phyloP scores from a whole-genome alignment of 352 stramenopile genomes.

The Phytophthora cryptogea region DNA sequence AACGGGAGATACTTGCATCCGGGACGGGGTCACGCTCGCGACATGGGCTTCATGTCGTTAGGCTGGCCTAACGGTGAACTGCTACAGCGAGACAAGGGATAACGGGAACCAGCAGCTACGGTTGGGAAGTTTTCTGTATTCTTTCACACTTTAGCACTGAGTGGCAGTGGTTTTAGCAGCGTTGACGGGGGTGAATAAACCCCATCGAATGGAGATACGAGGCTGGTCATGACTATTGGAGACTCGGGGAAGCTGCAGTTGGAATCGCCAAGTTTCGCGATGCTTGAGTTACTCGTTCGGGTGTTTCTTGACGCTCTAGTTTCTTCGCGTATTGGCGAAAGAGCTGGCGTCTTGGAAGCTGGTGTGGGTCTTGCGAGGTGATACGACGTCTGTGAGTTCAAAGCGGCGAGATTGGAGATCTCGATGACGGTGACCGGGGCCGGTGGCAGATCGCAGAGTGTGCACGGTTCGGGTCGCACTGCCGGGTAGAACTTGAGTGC shows the following conservation, averaged over 20 bases:
- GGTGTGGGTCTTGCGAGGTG: conserved; percentile 14
- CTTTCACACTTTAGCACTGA: conserved; percentile 7
- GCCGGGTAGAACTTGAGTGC: conserved; percentile 16
- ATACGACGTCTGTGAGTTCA: conserved; percentile 11
- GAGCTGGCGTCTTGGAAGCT: conserved; percentile 4
- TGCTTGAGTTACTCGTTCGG: conserved; percentile 11
- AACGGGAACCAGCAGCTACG: background rate
- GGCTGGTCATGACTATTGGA: conserved; percentile 27
- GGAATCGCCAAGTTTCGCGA: conserved; percentile 1
- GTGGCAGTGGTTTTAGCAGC: conserved; percentile 8
- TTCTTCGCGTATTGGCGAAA: conserved; percentile 31
- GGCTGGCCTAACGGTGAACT: conserved; percentile 6
- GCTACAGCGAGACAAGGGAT: conserved; percentile 1
- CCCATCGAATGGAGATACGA: conserved; percentile 29
- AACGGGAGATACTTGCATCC: conserved; percentile 15
- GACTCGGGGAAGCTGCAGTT: conserved; percentile 10
- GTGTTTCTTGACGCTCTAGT: conserved; percentile 11
- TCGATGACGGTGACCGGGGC: background rate
- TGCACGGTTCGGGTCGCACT: conserved; percentile 8
- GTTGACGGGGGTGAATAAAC: conserved; percentile 19
- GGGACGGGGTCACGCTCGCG: conserved; percentile 26
- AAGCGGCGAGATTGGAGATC: conserved; percentile 7
- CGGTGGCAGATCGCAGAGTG: conserved; percentile 4
- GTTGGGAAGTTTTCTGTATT: conserved; percentile 3
- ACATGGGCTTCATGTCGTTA: conserved; percentile 4